Conservation (phyloP, 805 yeast species). For the Wickerhamiella nectarea region DNA sequence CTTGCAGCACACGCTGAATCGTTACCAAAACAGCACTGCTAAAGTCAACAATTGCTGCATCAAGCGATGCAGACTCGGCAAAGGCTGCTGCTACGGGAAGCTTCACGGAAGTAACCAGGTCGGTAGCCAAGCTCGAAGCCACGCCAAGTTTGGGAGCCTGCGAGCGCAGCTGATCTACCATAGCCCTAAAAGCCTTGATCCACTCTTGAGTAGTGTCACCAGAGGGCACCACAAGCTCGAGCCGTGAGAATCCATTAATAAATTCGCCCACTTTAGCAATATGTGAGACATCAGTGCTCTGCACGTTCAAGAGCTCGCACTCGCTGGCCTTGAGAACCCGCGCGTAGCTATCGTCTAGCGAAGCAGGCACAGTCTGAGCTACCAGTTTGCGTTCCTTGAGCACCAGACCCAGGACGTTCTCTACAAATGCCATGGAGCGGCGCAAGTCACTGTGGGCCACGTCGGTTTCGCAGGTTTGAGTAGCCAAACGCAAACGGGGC, state of each 20-base stretch:
- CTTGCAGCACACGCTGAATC: slow-evolving; percentile 40
- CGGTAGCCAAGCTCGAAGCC: background rate
- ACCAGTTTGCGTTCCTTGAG: slow-evolving; percentile 24
- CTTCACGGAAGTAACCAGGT: background rate
- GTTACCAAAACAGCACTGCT: slow-evolving; percentile 49
- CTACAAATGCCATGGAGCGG: slow-evolving; percentile 63
- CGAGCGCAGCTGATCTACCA: background rate
- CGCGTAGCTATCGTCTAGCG: background rate
- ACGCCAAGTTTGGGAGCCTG: background rate
- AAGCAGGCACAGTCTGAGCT: slow-evolving; percentile 5
- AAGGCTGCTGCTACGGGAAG: background rate
- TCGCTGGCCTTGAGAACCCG: background rate
- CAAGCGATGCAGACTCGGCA: background rate
- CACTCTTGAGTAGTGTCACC: background rate
- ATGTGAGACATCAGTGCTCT: background rate
- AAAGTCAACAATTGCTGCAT: slow-evolving; percentile 36
- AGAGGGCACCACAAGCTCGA: background rate
- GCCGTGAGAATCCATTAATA: background rate
- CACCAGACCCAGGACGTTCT: slow-evolving; percentile 50
- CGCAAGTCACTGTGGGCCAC: slow-evolving; percentile 62
- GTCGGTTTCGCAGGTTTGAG: slow-evolving; percentile 50
- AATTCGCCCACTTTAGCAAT: background rate
- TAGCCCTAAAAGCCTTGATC: background rate
- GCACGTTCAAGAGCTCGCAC: background rate
- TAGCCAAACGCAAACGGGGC: slow-evolving; percentile 62